Base-by-base conservation (phyloP, 75 land plant species). In the Picea sitchensis region DNA sequence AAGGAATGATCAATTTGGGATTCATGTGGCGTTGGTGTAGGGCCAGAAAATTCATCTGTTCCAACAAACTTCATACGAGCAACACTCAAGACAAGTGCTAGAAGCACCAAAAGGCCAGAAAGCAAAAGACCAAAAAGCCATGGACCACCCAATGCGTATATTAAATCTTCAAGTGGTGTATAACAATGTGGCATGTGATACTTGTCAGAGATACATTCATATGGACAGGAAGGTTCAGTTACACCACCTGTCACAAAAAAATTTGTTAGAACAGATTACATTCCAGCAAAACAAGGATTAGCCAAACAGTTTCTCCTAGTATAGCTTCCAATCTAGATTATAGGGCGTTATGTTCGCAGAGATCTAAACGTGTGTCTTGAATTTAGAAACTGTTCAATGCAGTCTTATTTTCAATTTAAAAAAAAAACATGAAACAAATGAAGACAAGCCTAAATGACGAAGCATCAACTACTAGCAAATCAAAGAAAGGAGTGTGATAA, bases 141-240 rank as follows among this genome's bases (percentile, higher is more conserved):
- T 20, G 99, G 99, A 34, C 99, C 99, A 36, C 99, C 99, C 77
- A 97, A 92, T 23, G 99, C 91, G 65, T 93, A 87, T 58, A 97
- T 91, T 80, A 97, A 84, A 84, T 97, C 99, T 74, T 97, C 98
- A 65, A 97, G 89, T 73, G 98, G 88, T 26, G 99, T 97, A 59
- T 97, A 94, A 85, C 99, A 97, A 77, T 94, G 87, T 76, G 99
- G 99, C 98, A 97, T 94, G 58, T 90, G 95, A 75, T 97, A 97
- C 84, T 96, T 91, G 21, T 94, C 98, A 78, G 99, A 97, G 44
- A 88, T 79, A 79, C 99, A 97, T 87, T 88, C 77, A 81, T 97
- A 94, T 38, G 99, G 99, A 74, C 99, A 97, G 41, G 90, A 86
- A 14, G 95, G 86, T 78, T 87, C 89, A 51, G 89, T 82, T 64